Evolutionary conservation across 495 filamentous ascomycete genomes (phyloP).

Genomic region (Lepraria neglecta): DNA sequence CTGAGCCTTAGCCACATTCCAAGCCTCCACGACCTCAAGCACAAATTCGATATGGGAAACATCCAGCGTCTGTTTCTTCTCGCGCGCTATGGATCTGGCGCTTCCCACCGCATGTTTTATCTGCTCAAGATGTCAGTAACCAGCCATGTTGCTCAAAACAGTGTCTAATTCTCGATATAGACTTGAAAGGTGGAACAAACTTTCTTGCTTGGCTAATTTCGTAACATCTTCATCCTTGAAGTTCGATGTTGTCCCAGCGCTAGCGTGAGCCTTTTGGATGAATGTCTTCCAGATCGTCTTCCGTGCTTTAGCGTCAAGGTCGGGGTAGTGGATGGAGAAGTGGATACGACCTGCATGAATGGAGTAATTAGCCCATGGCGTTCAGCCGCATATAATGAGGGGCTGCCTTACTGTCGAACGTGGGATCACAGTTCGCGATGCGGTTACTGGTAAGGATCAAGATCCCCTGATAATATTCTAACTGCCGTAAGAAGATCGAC

Average conservation of each 20-base stretch:
- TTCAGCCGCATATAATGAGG: neutral
- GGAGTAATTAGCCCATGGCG: neutral
- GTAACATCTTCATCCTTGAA: neutral
- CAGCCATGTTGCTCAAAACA: neutral
- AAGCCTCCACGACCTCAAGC: conserved; percentile 18
- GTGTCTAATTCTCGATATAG: neutral
- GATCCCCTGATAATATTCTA: conserved; percentile 55
- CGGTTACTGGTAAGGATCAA: conserved; percentile 54
- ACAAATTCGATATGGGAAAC: conserved; percentile 11
- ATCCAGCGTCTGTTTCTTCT: conserved; percentile 16
- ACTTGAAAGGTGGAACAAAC: neutral
- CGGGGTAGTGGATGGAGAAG: conserved; percentile 30
- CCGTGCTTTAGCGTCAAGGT: conserved; percentile 20
- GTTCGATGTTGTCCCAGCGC: neutral
- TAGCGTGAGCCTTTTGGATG: conserved; percentile 3
- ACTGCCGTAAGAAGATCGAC: conserved; percentile 46
- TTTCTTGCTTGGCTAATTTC: conserved; percentile 9
- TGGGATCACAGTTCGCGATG: conserved; percentile 43
- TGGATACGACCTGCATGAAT: conserved; percentile 37
- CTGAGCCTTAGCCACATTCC: conserved; percentile 14
- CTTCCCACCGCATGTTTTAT: conserved; percentile 19
- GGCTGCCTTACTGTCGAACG: conserved; percentile 37
- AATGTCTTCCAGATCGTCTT: conserved; percentile 21
- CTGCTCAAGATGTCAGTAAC: neutral
- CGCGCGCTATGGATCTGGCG: conserved; percentile 20